phyloP scores from a whole-genome alignment of 331 rosid species.

The Quercus phellos region DNA sequence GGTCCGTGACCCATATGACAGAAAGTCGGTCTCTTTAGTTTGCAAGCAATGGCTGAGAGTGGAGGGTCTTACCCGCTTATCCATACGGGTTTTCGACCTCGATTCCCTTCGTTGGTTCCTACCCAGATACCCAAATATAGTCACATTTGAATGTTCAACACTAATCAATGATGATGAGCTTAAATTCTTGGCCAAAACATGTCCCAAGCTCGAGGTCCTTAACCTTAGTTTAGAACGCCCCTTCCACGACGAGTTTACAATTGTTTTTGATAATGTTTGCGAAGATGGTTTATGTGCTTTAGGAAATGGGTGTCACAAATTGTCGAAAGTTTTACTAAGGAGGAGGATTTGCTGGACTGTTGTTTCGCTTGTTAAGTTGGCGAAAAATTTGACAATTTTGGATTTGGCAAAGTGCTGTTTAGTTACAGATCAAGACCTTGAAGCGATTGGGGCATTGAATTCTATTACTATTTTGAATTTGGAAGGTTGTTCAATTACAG shows the following conservation, averaged over 20 bases:
- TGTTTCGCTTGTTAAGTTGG: not conserved
- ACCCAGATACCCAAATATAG: slow-evolving; percentile 24
- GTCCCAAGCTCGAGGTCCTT: slow-evolving; percentile 25
- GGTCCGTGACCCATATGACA: slow-evolving; percentile 15
- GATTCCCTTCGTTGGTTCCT: slow-evolving; percentile 1
- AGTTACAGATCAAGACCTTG: slow-evolving; percentile 17
- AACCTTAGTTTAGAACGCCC: not conserved
- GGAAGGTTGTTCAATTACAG: slow-evolving; percentile 17
- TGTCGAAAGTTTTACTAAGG: slow-evolving; percentile 14
- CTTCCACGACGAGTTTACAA: not conserved
- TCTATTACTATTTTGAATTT: slow-evolving; percentile 13
- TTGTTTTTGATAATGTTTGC: slow-evolving; percentile 12
- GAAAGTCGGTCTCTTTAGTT: slow-evolving; percentile 22
- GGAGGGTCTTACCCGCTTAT: slow-evolving; percentile 22
- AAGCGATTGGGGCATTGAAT: slow-evolving; percentile 14
- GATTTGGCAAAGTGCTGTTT: slow-evolving; percentile 5
- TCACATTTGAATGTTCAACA: slow-evolving; percentile 4
- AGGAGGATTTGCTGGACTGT: slow-evolving; percentile 20
- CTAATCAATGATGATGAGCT: slow-evolving; percentile 12
- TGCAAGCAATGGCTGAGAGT: slow-evolving; percentile 27
- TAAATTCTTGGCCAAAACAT: slow-evolving; percentile 11
- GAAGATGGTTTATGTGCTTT: slow-evolving; percentile 20
- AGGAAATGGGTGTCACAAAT: slow-evolving; percentile 7
- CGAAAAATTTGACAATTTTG: slow-evolving; percentile 15
- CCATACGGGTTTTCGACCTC: slow-evolving; percentile 8